phyloP scores from a whole-genome alignment of 1,139 yeast genomes.

The Groenewaldozyma auringiensis region DNA sequence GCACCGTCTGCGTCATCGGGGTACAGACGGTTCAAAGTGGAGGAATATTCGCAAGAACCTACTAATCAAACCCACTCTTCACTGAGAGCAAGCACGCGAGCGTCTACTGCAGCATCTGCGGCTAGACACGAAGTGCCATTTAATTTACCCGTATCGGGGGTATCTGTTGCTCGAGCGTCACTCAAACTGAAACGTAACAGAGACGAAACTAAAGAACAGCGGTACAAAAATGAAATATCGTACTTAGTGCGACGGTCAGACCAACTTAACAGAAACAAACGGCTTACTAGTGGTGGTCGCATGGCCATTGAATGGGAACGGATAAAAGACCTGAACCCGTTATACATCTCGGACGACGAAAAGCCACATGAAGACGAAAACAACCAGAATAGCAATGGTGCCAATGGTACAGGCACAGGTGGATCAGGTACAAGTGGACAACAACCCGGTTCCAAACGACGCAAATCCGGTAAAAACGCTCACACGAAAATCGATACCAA shows the following conservation, averaged over 20 bases:
- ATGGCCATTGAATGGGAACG: slow-evolving; percentile 24
- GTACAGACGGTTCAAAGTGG: slow-evolving; percentile 1
- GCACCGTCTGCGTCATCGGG: neutral
- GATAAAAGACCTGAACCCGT: slow-evolving; percentile 27
- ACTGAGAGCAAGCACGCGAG: neutral
- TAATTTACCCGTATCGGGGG: neutral
- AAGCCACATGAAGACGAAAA: slow-evolving; percentile 1
- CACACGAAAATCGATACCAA: neutral
- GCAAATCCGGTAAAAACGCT: neutral
- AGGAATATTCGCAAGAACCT: slow-evolving; percentile 2
- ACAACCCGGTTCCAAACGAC: neutral
- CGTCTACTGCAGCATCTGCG: neutral
- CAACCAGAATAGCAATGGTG: neutral
- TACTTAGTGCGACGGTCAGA: slow-evolving; percentile 20
- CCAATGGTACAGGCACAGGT: neutral
- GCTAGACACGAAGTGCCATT: neutral
- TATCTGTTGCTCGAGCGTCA: neutral
- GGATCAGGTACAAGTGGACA: neutral
- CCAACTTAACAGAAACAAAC: slow-evolving; percentile 18
- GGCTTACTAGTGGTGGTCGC: slow-evolving; percentile 21
- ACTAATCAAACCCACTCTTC: neutral
- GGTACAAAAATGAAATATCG: slow-evolving; percentile 21
- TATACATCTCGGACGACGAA: slow-evolving; percentile 30
- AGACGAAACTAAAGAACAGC: slow-evolving; percentile 15
- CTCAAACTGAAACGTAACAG: slow-evolving; percentile 5